phyloP scores from a whole-genome alignment of 345 rosid genomes.

The Sonneratia caseolaris region DNA sequence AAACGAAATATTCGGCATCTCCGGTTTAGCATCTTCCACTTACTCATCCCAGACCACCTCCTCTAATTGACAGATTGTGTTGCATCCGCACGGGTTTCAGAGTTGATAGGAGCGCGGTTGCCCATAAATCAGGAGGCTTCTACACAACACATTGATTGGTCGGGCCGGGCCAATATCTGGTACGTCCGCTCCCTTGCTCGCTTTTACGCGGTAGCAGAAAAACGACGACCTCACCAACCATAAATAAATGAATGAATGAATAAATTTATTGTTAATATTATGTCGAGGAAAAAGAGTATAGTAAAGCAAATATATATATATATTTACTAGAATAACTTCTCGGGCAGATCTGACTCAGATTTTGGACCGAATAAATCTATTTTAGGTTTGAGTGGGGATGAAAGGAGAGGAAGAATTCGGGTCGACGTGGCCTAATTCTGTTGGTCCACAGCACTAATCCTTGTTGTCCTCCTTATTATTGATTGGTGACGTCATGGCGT shows the following conservation, averaged over 20 bases:
- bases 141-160: neutral
- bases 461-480: neutral
- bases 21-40: neutral
- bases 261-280: neutral
- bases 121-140: slow-evolving; percentile 2
- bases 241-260: neutral
- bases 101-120: neutral
- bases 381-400: no score
- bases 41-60: neutral
- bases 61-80: no score
- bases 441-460: neutral
- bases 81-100: no score
- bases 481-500: slow-evolving; percentile 2
- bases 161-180: neutral
- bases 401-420: neutral
- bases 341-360: no score
- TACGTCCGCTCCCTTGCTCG: neutral
- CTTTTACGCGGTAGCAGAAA: slow-evolving; percentile 1
- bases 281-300: neutral
- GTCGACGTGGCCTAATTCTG: neutral
- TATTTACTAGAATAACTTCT: no score
- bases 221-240: neutral
- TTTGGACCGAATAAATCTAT: no score
- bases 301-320: no score
- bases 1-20: neutral